A percentile compares a stretch with the other conserved stretches of the same genome.
These are phyloP conservation scores for Calamus simplicifolius DNA, from an alignment of 176 grass and related monocot species.

Conservation along the genomic window DNA sequence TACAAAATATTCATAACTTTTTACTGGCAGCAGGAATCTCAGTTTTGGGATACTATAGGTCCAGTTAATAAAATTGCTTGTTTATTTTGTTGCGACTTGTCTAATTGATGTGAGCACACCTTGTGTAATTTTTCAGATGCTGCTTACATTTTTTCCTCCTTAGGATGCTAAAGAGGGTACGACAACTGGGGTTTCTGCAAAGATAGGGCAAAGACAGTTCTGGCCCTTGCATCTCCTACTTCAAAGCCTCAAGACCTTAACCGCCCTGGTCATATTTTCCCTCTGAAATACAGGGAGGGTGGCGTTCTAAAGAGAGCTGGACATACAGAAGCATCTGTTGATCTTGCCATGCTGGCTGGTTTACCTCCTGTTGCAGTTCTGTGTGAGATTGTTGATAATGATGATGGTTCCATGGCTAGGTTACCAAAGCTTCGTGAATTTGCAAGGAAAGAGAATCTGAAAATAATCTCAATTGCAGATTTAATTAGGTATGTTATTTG, in stretches of 20 bases:
- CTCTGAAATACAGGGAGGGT: constrained; percentile 93
- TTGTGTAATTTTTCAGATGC: no score
- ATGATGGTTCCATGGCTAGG: constrained; percentile 92
- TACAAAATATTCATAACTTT: no score
- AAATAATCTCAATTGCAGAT: constrained; percentile 84
- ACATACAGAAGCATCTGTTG: constrained; percentile 94
- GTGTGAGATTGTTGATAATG: constrained; percentile 81
- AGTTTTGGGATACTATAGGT: no score
- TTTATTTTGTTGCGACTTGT: no score
- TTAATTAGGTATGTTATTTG: constrained; percentile 59
- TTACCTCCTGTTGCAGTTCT: constrained; percentile 66
- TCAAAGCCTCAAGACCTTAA: constrained; percentile 83
- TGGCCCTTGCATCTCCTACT: constrained; percentile 53
- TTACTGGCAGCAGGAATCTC: no score
- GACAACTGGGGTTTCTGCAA: constrained; percentile 89
- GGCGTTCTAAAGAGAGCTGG: constrained; percentile 95
- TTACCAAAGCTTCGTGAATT: constrained; percentile 76
- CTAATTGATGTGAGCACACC: no score
- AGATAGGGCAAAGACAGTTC: constrained; percentile 65
- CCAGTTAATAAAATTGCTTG: no score
- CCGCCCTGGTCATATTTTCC: constrained; percentile 87
- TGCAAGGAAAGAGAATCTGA: constrained; percentile 76
- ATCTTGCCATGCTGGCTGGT: constrained; percentile 79
- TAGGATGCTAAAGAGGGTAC: constrained; percentile 96
- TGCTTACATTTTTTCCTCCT: constrained; percentile 5